Percentiles rank a stretch among this genome's conserved stretches.
phyloP scores from a whole-genome alignment of 2,329 filamentous ascomycete species.

The Monilinia polystroma region DNA sequence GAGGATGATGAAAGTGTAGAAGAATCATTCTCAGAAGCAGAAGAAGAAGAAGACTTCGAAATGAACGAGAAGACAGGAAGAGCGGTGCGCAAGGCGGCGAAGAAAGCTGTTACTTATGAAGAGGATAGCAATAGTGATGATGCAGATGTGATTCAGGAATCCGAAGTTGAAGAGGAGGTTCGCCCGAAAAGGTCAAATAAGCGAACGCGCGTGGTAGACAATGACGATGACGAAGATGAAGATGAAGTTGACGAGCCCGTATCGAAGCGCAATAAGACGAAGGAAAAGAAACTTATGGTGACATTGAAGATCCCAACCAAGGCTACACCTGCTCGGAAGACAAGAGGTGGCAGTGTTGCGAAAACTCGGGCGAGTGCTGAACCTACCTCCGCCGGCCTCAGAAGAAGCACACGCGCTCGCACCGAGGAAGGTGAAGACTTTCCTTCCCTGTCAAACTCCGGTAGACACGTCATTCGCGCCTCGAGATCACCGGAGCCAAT shows the following conservation, averaged over 20 bases:
- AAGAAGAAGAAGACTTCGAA: constrained; percentile 44
- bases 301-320: constrained; percentile 36
- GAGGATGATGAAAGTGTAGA: constrained; percentile 53
- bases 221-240: constrained; percentile 37
- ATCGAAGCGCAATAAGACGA: constrained; percentile 18
- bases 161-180: constrained; percentile 33
- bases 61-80: constrained; percentile 51
- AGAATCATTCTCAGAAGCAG: constrained; percentile 50
- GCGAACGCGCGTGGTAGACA: constrained; percentile 30
- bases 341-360: constrained; percentile 37
- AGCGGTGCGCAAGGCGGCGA: constrained; percentile 49
- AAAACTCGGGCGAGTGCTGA: constrained; percentile 34
- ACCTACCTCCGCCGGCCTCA: constrained; percentile 33
- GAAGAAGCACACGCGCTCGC: constrained; percentile 38
- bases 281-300: constrained; percentile 31
- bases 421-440: constrained; percentile 54
- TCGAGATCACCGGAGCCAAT: constrained; percentile 56
- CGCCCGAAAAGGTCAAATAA: constrained; percentile 32
- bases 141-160: constrained; percentile 39
- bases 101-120: constrained; percentile 48
- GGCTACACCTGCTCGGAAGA: constrained; percentile 28
- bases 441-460: constrained; percentile 59
- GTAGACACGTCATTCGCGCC: constrained; percentile 53
- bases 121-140: constrained; percentile 47
- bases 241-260: constrained; percentile 28